phyloP scores from a whole-genome alignment of 163 green algal genomes.

The Coccomyxa subellipsoidea region DNA sequence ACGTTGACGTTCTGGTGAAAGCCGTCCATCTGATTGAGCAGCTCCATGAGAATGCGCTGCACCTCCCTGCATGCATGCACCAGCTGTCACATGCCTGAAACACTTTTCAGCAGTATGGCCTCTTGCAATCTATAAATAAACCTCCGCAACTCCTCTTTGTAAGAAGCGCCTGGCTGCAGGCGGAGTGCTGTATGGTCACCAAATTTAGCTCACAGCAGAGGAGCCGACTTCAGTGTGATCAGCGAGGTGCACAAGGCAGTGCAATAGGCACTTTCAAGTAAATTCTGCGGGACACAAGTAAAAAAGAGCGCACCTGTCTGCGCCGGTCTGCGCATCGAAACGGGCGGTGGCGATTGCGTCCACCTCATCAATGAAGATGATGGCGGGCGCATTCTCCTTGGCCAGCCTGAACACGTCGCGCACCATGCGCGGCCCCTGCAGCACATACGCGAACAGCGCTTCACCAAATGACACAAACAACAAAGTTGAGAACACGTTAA shows the following conservation, averaged over 20 bases:
- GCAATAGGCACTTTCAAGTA: too few relatives aligned
- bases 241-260: too few relatives aligned
- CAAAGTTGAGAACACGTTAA: too few relatives aligned
- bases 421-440: slow-evolving; percentile 94
- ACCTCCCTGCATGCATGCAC: slow-evolving; percentile 66
- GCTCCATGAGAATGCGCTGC: slow-evolving; percentile 99
- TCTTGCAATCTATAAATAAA: too few relatives aligned
- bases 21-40: slow-evolving; percentile 99
- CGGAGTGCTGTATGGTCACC: too few relatives aligned
- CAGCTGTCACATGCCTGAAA: neutral
- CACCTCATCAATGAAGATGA: slow-evolving; percentile 99
- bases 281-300: too few relatives aligned
- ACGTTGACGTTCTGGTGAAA: slow-evolving; percentile 99
- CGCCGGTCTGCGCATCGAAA: slow-evolving; percentile 95
- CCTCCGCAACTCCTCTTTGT: too few relatives aligned
- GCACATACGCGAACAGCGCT: neutral
- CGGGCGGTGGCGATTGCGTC: slow-evolving; percentile 97
- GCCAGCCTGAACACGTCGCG: slow-evolving; percentile 98
- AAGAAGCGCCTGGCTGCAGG: too few relatives aligned
- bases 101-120: too few relatives aligned
- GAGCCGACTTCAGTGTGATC: too few relatives aligned
- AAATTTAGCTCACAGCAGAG: too few relatives aligned
- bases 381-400: slow-evolving; percentile 97
- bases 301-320: slow-evolving; percentile 53
- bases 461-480: neutral